These are phyloP conservation scores for Pseudozyma tsukubaensis DNA, from an alignment of 1,284 basidiomycete genomes.

Conservation along the genomic window DNA sequence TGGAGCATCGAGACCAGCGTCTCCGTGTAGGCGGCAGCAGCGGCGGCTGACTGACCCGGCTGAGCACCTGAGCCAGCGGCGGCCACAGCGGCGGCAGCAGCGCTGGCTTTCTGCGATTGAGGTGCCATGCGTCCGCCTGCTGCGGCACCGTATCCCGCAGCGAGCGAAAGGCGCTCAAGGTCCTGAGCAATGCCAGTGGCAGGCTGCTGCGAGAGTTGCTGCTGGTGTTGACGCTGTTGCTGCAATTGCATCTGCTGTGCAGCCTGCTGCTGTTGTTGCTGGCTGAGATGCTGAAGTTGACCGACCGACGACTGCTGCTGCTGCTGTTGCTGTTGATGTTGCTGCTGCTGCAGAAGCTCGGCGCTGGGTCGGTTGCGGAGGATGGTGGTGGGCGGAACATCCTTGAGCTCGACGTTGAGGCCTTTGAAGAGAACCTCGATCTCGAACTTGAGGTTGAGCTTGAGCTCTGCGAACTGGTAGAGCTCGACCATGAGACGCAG, in stretches of 20 bases:
- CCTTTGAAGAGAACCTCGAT: conserved; percentile 97
- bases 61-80: conserved; percentile 45
- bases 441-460: conserved; percentile 97
- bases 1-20: conserved; percentile 78
- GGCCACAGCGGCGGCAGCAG: conserved; percentile 40
- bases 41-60: conserved; percentile 47
- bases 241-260: conserved; percentile 38
- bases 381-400: conserved; percentile 85
- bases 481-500: conserved; percentile 91
- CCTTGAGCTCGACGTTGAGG: conserved; percentile 86
- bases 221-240: conserved; percentile 52
- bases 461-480: conserved; percentile 95
- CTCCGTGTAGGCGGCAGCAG: conserved; percentile 70
- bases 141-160: conserved; percentile 38
- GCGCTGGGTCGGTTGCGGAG: conserved; percentile 74
- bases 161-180: conserved; percentile 58
- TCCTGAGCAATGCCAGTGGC: conserved; percentile 51
- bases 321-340: conserved; percentile 44
- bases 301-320: conserved; percentile 34
- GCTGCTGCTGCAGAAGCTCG: conserved; percentile 45
- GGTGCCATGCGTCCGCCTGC: conserved; percentile 37
- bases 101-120: conserved; percentile 48
- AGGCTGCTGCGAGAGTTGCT: conserved; percentile 47
- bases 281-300: conserved; percentile 51
- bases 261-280: conserved; percentile 50